Base-by-base conservation (phyloP, 2,329 filamentous ascomycete genomes). In the Neofusicoccum laricinum region DNA sequence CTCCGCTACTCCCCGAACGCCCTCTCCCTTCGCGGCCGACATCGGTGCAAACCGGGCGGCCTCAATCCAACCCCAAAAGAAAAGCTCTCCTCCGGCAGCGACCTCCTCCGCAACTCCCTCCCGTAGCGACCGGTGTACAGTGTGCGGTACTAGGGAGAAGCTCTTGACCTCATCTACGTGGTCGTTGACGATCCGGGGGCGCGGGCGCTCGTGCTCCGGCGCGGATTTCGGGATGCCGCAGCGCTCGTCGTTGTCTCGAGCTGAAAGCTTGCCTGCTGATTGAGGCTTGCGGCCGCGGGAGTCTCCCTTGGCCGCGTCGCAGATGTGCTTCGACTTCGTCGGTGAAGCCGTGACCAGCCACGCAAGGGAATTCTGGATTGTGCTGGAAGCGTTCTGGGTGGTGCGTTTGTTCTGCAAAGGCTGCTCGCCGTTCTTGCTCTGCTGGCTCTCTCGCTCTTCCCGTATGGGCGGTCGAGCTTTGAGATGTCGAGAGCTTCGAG, bases 371-470 rank as follows among this genome's bases (percentile, higher is more conserved):
- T 10, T 71, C 72, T n/a, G 69, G 71, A 8, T 15, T 8, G 32
- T 14, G 6, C 15, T 57, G 7, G 51, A 15, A 43, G 12, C 2
- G 8, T 69, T 61, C 40, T 71, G 70, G 10, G 73, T 70, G 25
- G 69, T 73, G n/a, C 8, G 5, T 17, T 15, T 50, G 15, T 25
- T 43, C 5, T 58, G 67, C 15, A 67, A 41, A 45, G 30, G 14
- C 30, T 21, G 41, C 17, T 30, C 14, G 15, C 43, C n/a, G 8
- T 48, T 53, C 15, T 30, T 86, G 82, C 45, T 80, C 77, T 1
- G 84, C 83, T 0, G 88, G 76, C 40, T 76, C 77, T 58, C 85
- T 76, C 77, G 57, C 85, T 73, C 68, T 85, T 86, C 3, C 84
- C 84, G 2, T 80, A 82, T 0, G 84, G 82, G 17, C 81, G 73